Percentiles rank a stretch among this genome's conserved stretches.
Evolutionary conservation across 345 rosid genomes (phyloP).

Genomic region (Clarkia xantiana): DNA sequence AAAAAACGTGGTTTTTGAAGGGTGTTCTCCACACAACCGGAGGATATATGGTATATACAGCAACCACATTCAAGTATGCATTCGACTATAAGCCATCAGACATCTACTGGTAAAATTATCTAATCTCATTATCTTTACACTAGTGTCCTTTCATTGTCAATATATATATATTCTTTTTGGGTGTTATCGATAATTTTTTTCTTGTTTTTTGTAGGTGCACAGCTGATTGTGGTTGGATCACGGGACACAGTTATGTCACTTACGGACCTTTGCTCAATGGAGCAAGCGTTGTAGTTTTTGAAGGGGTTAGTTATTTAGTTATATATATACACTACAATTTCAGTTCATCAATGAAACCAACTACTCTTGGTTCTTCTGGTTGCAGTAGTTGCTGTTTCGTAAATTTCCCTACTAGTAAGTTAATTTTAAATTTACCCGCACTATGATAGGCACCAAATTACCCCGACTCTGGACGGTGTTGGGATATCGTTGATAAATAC

Average conservation of each 20-base stretch:
- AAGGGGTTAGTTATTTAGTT: constrained; percentile 92
- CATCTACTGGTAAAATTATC: constrained; percentile 56
- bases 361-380: background rate
- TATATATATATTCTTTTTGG: background rate
- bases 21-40: constrained; percentile 4
- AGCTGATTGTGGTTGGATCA: constrained; percentile 99
- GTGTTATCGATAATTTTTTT: constrained; percentile 2
- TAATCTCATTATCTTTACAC: background rate
- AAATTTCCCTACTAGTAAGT: too few species aligned
- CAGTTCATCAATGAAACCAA: too few species aligned
- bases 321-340: too few species aligned
- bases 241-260: constrained; percentile 97
- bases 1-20: constrained; percentile 4
- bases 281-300: constrained; percentile 60
- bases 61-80: constrained; percentile 3
- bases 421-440: constrained; percentile 10
- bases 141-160: background rate
- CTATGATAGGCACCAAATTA: constrained; percentile 70
- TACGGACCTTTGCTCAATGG: constrained; percentile 98
- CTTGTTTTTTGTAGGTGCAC: constrained; percentile 57
- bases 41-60: constrained; percentile 4
- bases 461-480: constrained; percentile 90
- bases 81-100: constrained; percentile 85
- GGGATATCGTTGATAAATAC: constrained; percentile 97
- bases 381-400: constrained; percentile 8